These are phyloP conservation scores for Euphorbia schlechtendalii DNA, from an alignment of 441 rosid species.

Conservation along the genomic window DNA sequence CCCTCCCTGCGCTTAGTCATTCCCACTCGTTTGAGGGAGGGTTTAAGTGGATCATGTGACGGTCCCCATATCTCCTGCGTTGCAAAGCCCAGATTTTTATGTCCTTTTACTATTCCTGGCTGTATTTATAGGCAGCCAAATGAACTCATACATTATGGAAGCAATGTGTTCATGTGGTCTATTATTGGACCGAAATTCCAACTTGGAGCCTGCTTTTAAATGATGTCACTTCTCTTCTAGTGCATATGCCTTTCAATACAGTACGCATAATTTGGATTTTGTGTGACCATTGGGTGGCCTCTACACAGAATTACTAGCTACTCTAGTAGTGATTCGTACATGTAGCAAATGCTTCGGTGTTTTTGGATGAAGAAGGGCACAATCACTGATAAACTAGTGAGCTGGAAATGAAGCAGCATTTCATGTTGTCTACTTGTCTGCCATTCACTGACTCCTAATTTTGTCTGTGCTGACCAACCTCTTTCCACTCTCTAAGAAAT, in stretches of 20 bases:
- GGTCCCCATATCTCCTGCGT: constrained; percentile 56
- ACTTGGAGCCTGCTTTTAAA: background rate
- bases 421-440: background rate
- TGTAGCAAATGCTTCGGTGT: background rate
- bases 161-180: background rate
- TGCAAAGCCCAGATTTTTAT: too few species aligned
- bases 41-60: too few species aligned
- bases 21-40: too few species aligned
- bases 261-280: too few species aligned
- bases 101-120: background rate
- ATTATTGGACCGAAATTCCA: background rate
- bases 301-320: too few species aligned
- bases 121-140: background rate
- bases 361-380: background rate
- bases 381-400: background rate
- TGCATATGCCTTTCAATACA: too few species aligned
- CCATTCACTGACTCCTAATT: background rate
- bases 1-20: background rate
- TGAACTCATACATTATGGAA: background rate
- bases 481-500: too few species aligned
- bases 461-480: too few species aligned
- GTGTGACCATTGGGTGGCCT: too few species aligned
- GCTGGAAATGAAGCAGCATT: background rate
- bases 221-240: too few species aligned
- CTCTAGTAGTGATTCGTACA: too few species aligned